Percentiles rank a stretch among this genome's conserved stretches.
These are phyloP conservation scores for Penicillium sumatraense DNA, from an alignment of 2,329 filamentous ascomycete species.

Conservation along the genomic window DNA sequence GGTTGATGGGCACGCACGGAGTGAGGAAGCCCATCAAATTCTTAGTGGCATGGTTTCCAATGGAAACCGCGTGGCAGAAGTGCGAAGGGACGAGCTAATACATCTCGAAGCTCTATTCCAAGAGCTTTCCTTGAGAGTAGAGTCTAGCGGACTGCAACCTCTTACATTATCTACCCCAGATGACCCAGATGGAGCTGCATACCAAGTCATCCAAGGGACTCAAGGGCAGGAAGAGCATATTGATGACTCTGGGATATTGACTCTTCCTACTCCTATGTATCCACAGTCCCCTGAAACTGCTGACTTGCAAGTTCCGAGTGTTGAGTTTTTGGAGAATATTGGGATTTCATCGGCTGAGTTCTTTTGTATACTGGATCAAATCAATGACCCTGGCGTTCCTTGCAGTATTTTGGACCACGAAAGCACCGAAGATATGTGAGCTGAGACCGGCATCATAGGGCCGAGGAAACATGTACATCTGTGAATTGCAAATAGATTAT, in stretches of 20 bases:
- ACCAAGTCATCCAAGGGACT: not conserved
- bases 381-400: slow-evolving; percentile 25
- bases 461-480: no score
- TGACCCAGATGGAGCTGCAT: not conserved
- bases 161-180: not conserved
- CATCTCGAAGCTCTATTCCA: not conserved
- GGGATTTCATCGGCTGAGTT: slow-evolving; percentile 49
- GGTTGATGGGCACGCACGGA: not conserved
- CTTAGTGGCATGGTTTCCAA: slow-evolving; percentile 40
- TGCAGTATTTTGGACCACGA: slow-evolving; percentile 13
- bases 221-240: slow-evolving; percentile 14
- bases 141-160: not conserved
- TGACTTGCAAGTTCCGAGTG: slow-evolving; percentile 29
- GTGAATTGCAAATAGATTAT: no score
- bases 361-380: slow-evolving; percentile 43
- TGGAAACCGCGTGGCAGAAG: slow-evolving; percentile 39
- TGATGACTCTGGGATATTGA: slow-evolving; percentile 32
- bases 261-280: not conserved
- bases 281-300: slow-evolving; percentile 7
- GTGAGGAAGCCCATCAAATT: slow-evolving; percentile 29
- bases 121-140: not conserved
- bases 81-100: not conserved
- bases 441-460: not conserved
- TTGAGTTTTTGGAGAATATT: slow-evolving; percentile 42
- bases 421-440: not conserved